A percentile compares a stretch with the other conserved stretches of the same genome.
Conservation (phyloP, 2,329 filamentous ascomycete genomes). For the Fusarium equiseti region DNA sequence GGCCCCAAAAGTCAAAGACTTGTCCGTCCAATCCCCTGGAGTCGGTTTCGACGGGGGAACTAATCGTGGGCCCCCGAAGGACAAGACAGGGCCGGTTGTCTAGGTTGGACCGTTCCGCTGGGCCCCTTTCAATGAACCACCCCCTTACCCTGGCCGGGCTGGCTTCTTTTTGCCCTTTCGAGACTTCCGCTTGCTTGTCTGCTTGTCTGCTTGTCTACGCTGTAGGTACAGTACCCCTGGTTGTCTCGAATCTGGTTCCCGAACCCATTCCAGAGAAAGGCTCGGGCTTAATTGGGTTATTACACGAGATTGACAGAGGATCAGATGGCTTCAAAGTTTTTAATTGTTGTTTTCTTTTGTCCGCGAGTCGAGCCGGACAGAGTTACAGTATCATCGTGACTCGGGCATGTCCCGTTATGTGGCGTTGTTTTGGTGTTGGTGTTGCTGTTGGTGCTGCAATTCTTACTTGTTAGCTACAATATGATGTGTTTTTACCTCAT, state of each 20-base stretch:
- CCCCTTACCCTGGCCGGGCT: conserved; percentile 16
- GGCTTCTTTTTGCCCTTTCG: conserved; percentile 5
- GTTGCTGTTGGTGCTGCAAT: conserved; percentile 5
- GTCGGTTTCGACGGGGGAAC: conserved; percentile 41
- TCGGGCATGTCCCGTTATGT: conserved; percentile 23
- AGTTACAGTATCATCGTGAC: conserved; percentile 21
- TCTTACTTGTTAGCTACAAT: not conserved
- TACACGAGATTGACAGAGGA: conserved; percentile 34
- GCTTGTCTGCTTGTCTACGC: not conserved
- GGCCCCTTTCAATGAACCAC: conserved; percentile 35
- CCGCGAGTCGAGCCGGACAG: conserved; percentile 24
- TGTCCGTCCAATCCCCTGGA: conserved; percentile 37
- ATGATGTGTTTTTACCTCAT: not conserved
- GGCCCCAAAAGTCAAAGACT: conserved; percentile 31
- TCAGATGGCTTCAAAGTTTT: conserved; percentile 7
- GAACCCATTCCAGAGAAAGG: conserved; percentile 39
- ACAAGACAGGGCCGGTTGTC: conserved; percentile 41
- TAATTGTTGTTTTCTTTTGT: not conserved
- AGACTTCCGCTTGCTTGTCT: conserved; percentile 18
- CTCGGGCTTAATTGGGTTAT: not conserved
- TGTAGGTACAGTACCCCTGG: conserved; percentile 3
- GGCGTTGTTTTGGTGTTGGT: conserved; percentile 7
- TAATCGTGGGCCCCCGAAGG: conserved; percentile 32
- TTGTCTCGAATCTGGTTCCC: conserved; percentile 43
- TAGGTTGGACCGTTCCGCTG: conserved; percentile 47